Evolutionary conservation across 208 protist genomes (phyloP), one percentile per base, ranked within the genome.

Genomic region (Leishmania major): DNA sequence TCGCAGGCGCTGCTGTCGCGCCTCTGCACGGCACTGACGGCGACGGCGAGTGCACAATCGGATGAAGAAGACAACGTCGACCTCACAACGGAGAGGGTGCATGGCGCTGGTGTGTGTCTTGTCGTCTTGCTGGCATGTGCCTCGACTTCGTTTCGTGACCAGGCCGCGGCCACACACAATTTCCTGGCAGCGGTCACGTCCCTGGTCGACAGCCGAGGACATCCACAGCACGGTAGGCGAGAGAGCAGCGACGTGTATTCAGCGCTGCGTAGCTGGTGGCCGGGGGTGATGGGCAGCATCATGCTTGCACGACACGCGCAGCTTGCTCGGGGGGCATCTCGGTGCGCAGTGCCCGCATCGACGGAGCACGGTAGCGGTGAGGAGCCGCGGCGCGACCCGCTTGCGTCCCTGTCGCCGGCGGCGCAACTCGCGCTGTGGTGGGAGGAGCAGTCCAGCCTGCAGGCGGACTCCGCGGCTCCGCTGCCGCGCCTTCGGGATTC

Each of bases 281-380:
- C 13, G 73, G 73, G 25, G 73, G 73, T 31, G 4, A 62, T 77
- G 47, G 31, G 73, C 49, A 40, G 1, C 73, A 43, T 77, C 22
- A 37, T 62, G 49, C 73, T 77, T 15, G 35, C 51, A 51, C 73
- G 49, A 7, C 73, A 77, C 73, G 73, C 73, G 45, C 70, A 74
- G 45, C 45, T 74, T 19, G 40, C 25, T 53, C 70, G 45, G n/a
- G 40, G 1, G 45, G 17, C 43, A 31, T 55, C 47, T 11, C 70
- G 8, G 28, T 74, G 28, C 40, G 45, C 2, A n/a, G 35, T 1
- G 25, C 15, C 28, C 28, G 10, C 70, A 13, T n/a, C 35, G 53
- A 35, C n/a, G 4, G 74, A 66, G 19, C 40, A 7, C 35, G 15
- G 74, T 47, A 45, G 25, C 51, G 28, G 15, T 17, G 74, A 35